Base-by-base conservation (phyloP, 139 green algal genomes). In the Chlorella sp. region DNA sequence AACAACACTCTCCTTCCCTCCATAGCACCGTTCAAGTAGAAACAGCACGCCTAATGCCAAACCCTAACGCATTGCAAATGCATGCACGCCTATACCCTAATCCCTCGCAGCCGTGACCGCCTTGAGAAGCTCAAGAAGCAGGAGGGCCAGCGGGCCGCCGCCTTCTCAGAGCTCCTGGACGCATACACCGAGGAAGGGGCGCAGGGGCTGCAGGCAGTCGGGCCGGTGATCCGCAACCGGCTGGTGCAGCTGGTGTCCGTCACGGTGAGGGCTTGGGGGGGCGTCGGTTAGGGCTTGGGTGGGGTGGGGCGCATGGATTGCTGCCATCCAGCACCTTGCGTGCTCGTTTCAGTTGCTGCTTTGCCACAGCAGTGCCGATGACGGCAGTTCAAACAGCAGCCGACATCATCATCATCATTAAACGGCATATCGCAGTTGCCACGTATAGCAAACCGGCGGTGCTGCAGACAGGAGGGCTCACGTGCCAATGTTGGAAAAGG, bases 141-240 rank as follows among this genome's bases (percentile, higher is more conserved):
- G 24, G 80, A 86, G 69, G 62, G 65, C 4, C 35, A 49, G 26
- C 80, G 80, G 35, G 49, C 70, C 34, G 5, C 61, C 2, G 76
- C 73, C 6, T 75, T 74, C 42, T 63, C 49, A 22, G 61, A 74
- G 3, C 74, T 86, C 42, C 65, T 81, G 70, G 4, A 42, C 6
- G 70, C 55, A 30, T 81, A 81, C 51, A 65, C 62, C 2, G 31
- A n/a, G 17, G 62, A 72, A 20, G 65, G 35, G 1, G 55, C 77
- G 34, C 36, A 70, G 10, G 32, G 55, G 2, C 10, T 60, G 20
- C 32, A 67, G 32, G 51, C 33, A 30, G 14, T 29, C 22, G 69
- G 51, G 24, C 69, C 51, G 2, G 69, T 74, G 1, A 50, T 67
- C 4, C 55, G 59, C 32, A 22, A 34, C 10, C 67, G 67, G 4